phyloP scores from a whole-genome alignment of 225 moss, liverwort and hornwort genomes.

The Rhytidiadelphus loreus region DNA sequence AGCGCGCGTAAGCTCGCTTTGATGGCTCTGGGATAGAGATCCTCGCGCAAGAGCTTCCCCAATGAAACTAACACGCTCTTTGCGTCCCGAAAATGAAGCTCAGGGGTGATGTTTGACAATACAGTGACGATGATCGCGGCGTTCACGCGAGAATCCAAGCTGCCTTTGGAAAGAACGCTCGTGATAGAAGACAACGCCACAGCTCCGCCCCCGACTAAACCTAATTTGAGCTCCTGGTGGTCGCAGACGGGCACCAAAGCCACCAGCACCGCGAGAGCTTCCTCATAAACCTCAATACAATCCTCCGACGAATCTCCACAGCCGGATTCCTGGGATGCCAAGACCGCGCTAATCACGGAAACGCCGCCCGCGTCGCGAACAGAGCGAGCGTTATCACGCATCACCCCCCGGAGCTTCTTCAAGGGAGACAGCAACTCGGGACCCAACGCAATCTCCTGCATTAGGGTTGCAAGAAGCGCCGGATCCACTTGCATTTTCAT shows the following conservation, averaged over 20 bases:
- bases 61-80: slow-evolving; percentile 42
- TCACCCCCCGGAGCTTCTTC: slow-evolving; percentile 32
- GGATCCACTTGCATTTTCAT: slow-evolving; percentile 27
- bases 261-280: slow-evolving; percentile 64
- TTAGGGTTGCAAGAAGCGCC: slow-evolving; percentile 13
- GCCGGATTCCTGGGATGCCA: slow-evolving; percentile 13
- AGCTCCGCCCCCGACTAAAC: slow-evolving; percentile 25
- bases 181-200: slow-evolving; percentile 37
- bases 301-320: slow-evolving; percentile 2
- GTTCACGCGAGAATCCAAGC: slow-evolving; percentile 66
- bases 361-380: slow-evolving; percentile 61
- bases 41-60: slow-evolving; percentile 58
- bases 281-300: slow-evolving; percentile 32
- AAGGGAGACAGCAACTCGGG: slow-evolving; percentile 12
- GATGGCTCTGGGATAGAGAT: slow-evolving; percentile 56
- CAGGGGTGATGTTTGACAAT: slow-evolving; percentile 11
- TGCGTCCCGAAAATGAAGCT: slow-evolving; percentile 39
- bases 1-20: slow-evolving; percentile 60
- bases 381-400: slow-evolving; percentile 31
- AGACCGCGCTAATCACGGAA: slow-evolving; percentile 26
- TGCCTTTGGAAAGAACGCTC: slow-evolving; percentile 50
- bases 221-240: slow-evolving; percentile 27
- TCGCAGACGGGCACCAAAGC: slow-evolving; percentile 4
- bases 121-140: slow-evolving; percentile 46
- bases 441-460: slow-evolving; percentile 29